Evolutionary conservation across 148 eudicot genomes (phyloP), one percentile per base, ranked within the genome.

Genomic region (Talinum fruticosum): DNA sequence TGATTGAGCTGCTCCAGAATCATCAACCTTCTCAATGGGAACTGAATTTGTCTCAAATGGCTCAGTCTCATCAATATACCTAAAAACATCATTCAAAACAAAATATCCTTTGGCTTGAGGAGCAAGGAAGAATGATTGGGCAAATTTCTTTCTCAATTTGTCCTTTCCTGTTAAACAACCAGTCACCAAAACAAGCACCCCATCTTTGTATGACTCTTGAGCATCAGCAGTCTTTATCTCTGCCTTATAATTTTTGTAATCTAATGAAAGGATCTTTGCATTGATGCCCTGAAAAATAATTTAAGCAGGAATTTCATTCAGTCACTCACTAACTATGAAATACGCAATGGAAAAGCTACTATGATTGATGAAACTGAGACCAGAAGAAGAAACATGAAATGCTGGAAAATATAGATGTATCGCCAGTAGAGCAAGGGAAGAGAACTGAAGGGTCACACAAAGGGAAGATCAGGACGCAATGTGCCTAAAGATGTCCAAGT

Each of bases 161-260:
- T 90, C 92, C 69, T 76, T 79, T 73, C 93, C 92, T 34, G 97
- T 92, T 79, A 92, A 85, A 80, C 85, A 87, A 2, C 97, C 97
- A 45, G 93, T 88, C 38, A 92, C 97, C 45, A 89, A 73, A 33
- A 92, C 88, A 80, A 87, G 78, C 81, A 92, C 93, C 66, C 97
- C 97, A 38, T 84, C 86, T 59, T 83, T 85, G 74, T 78, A 84
- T 38, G 97, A 92, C 30, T 79, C 87, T 77, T 90, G 97, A 66
- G 97, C 89, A 87, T 92, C 93, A 37, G 93, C 93, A 73, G 93
- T 89, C 80, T 79, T 79, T 76, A 92, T 92, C 87, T 92, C 97
- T 66, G 90, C 92, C 78, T 82, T 88, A 79, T 75, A 89, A 69
- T 82, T 87, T 81, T 87, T 88, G 82, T 82, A 88, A 80, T 88